A percentile compares a stretch with the other conserved stretches of the same genome.
Conservation (phyloP, 2,329 filamentous ascomycete species). For the Curvularia verruculosa region DNA sequence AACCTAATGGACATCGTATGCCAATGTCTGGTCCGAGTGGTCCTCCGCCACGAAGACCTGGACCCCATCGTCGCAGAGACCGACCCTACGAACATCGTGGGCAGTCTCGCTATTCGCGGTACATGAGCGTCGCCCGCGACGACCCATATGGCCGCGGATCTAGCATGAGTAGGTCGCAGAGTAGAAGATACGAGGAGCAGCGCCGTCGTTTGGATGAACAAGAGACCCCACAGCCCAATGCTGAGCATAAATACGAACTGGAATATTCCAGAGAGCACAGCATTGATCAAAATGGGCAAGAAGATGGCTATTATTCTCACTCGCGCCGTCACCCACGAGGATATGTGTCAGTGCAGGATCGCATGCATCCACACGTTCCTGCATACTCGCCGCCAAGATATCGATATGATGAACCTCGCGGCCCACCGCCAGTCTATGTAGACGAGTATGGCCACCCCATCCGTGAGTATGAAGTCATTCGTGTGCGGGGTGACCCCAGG, state of each 20-base stretch:
- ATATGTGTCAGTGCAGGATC: conserved; percentile 45
- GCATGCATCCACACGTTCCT: conserved; percentile 26
- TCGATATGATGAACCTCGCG: conserved; percentile 39
- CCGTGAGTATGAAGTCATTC: conserved; percentile 42
- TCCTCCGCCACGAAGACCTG: conserved; percentile 29
- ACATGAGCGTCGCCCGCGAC: conserved; percentile 44
- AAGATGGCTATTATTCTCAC: conserved; percentile 33
- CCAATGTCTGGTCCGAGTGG: conserved; percentile 36
- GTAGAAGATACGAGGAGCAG: conserved; percentile 45
- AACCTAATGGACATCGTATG: conserved; percentile 29
- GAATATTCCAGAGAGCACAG: conserved; percentile 44
- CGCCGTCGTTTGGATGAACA: conserved; percentile 46
- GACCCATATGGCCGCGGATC: conserved; percentile 45
- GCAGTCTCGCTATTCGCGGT: conserved; percentile 45
- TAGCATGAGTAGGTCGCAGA: conserved; percentile 45
- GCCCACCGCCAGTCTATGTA: conserved; percentile 39
- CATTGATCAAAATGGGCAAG: conserved; percentile 35
- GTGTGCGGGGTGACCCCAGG: conserved; percentile 34
- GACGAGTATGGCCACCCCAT: conserved; percentile 41
- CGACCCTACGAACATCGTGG: conserved; percentile 40
- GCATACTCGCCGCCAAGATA: conserved; percentile 39
- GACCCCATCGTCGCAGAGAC: conserved; percentile 42
- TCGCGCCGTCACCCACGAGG: conserved; percentile 33
- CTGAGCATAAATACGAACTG: conserved; percentile 35
- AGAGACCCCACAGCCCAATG: conserved; percentile 44